Evolutionary conservation across 2,329 filamentous ascomycete genomes (phyloP), one percentile per base, ranked within the genome.

Genomic region (Dothidotthia symphoricarpi): DNA sequence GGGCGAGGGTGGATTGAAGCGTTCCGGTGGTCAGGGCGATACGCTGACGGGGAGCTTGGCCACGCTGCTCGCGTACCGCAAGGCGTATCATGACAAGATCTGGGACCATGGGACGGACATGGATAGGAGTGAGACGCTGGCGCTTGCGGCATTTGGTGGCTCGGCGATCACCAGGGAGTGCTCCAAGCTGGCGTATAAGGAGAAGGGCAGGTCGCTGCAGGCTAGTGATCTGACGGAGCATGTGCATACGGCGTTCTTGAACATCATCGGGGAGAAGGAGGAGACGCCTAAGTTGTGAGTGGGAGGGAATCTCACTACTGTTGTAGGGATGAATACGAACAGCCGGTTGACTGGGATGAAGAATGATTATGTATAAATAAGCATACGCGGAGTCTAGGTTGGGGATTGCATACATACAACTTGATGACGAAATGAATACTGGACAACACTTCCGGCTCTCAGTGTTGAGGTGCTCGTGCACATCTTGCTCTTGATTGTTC

Each of bases 21-120:
- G 93, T 49, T 91, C 87, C 41, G 93, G 91, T 31, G 93, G 93
- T 0, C 93, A 98, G 69, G 93, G 93, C 2, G 93, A 98, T 69
- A 97, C 93, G 3, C 72, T 98, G 50, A 97, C 93, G 0, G 93
- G 93, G 1, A 83, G 83, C 24, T 72, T 98, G 49, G 93, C 86
- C 1, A 97, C 93, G 3, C 81, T 98, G 51, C 69, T 97, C 48
- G 90, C 81, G 1, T 98, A 91, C 83, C 77, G 91, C 44, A 83
- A 83, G 63, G 88, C 88, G 15, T 98, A 98, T 66, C 74, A 88
- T 36, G 86, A 95, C 41, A 75, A 76, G 17, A 67, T 96, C 3
- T 97, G 91, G 91, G 82, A 76, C 16, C 72, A 75, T 49, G 73
- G 71, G 9, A 66, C 67, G 16, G 69, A 74, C 42, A 72, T 89